These are phyloP conservation scores for Ensete glaucum DNA, from an alignment of 176 grass and related monocot genomes.

Conservation along the genomic window DNA sequence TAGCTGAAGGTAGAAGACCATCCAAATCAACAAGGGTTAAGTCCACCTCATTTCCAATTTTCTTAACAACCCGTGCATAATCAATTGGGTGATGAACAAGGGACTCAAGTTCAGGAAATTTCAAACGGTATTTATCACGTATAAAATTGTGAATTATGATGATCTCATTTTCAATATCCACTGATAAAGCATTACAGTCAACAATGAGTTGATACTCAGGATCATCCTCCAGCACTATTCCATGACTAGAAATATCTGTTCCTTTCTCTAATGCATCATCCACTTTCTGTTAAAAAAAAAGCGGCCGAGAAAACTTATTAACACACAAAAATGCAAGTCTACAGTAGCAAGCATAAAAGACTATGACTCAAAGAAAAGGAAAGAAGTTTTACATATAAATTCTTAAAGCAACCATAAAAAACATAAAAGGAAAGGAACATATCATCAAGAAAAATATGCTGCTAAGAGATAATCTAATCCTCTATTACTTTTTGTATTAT, in stretches of 20 bases:
- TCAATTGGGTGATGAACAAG: constrained; percentile 92
- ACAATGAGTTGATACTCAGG: constrained; percentile 35
- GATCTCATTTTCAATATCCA: constrained; percentile 87
- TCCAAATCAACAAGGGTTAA: constrained; percentile 77
- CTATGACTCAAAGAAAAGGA: not conserved
- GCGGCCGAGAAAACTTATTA: not conserved
- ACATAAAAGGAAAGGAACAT: too few relatives aligned
- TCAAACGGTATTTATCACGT: constrained; percentile 72
- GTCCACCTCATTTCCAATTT: constrained; percentile 86
- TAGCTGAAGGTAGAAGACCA: constrained; percentile 81
- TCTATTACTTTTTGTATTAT: not conserved
- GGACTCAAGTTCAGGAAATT: constrained; percentile 82
- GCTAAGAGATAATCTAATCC: too few relatives aligned
- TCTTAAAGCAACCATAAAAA: too few relatives aligned
- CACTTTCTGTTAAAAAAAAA: constrained; percentile 4
- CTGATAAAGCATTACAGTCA: constrained; percentile 77
- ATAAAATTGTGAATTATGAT: constrained; percentile 95
- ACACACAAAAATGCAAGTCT: not conserved
- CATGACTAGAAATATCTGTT: constrained; percentile 3
- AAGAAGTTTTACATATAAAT: not conserved
- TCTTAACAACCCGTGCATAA: constrained; percentile 86
- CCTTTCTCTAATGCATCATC: constrained; percentile 11
- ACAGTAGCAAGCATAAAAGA: not conserved
- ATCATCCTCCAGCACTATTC: constrained; percentile 12
- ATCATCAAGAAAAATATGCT: too few relatives aligned